Evolutionary conservation across 2,329 filamentous ascomycete species (phyloP), one percentile per base, ranked within the genome.

Genomic region (Fusarium caatingaense): DNA sequence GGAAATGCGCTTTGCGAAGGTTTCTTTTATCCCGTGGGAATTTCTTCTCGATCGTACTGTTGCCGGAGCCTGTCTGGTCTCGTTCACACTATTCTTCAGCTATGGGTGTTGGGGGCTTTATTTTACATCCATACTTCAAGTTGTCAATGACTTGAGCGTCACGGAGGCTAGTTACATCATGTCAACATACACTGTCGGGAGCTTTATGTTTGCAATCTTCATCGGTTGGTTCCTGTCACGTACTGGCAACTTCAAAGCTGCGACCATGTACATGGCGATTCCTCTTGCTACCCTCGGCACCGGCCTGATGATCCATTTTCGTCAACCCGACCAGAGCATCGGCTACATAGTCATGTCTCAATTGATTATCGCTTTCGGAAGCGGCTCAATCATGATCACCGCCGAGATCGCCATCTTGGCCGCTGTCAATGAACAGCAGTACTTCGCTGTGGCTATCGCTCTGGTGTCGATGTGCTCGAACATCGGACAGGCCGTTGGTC

Each of bases 1-100:
- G 81, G 89, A 92, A 75, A 84, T 77, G 74, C 74, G 44, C 30
- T 68, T 69, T 10, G 68, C 76, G 20, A 60, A 81, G 1, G 51
- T 79, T 8, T 71, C 66, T 0, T 69, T 69, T 1, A 66, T 69
- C 6, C 66, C 66, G 1, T 69, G 51, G 44, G 23, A 34, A 10
- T 60, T 69, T 2, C 66, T 69, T 7, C 45, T 49, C 6, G 78
- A 83, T 60, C 76, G 80, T 6, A 83, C 78, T 7, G 77, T 82
- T 10, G 69, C 81, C 48, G 77, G 76, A 20, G 80, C 77, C 8
- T 78, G 79, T 40, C 46, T 82, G 16, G 78, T 83, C 64, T 76
- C 79, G 6, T 66, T 74, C 25, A 76, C 79, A 9, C 64, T 80
- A 34, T 80, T 81, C 60, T 76, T 79, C 62, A 78, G 76, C 20